Percentiles rank a stretch among this genome's conserved stretches.
Evolutionary conservation across 768 basidiomycete genomes (phyloP).

Genomic region (Tulasnella sp.): DNA sequence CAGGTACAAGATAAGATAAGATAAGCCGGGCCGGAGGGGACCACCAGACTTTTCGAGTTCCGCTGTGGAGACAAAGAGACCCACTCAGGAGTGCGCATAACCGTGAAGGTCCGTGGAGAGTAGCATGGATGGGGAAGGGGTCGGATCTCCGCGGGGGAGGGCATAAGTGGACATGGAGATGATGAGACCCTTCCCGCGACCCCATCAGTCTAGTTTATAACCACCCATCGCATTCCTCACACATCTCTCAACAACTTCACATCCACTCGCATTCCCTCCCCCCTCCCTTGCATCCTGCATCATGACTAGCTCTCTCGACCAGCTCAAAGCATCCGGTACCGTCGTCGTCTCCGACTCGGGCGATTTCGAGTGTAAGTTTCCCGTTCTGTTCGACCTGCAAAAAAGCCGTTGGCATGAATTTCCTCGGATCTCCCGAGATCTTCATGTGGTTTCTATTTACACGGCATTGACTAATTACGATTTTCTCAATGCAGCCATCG

Average conservation of each 20-base stretch:
- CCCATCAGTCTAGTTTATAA: not conserved
- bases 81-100: not conserved
- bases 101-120: not conserved
- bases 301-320: constrained; percentile 35
- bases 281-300: not conserved
- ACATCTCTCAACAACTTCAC: not conserved
- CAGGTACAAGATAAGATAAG: constrained; percentile 1
- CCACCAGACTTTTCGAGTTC: too few relatives aligned
- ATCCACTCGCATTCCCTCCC: not conserved
- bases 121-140: not conserved
- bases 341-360: constrained; percentile 97
- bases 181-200: constrained; percentile 3
- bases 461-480: not conserved
- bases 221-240: not conserved
- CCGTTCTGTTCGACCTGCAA: too few relatives aligned
- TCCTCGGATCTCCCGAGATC: not conserved
- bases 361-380: constrained; percentile 69
- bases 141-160: not conserved
- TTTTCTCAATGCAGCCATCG: constrained; percentile 59
- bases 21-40: not conserved
- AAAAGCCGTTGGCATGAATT: not conserved
- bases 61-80: too few relatives aligned
- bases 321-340: constrained; percentile 85
- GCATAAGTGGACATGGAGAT: not conserved
- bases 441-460: not conserved